Evolutionary conservation across 2,329 filamentous ascomycete species (phyloP), one percentile per base, ranked within the genome.

Genomic region (Leptoxyphium fumago): DNA sequence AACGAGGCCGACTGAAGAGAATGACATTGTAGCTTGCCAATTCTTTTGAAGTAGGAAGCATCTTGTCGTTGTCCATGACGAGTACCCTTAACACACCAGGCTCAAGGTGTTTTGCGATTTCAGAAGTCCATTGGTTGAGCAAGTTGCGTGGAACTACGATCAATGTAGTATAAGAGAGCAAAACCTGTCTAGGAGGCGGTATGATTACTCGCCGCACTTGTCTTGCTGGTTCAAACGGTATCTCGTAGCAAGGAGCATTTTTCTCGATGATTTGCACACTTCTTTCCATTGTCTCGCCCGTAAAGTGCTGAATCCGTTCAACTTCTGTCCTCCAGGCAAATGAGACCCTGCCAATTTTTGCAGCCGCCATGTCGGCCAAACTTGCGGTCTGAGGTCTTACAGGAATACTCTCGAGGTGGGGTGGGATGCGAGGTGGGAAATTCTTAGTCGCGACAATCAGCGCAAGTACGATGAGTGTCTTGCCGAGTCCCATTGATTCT

Each of bases 91-190:
- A 64, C 0, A 74, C 73, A 2, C 63, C 65, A 5, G 58, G 50
- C 29, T 70, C 61, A 0, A 86, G 82, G 55, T 95, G 89, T 55
- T 86, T 87, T 2, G 68, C 60, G 10, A 95, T 86, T 55, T 95
- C 86, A 10, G 77, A 71, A 43, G 75, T 68, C 89, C 89, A 95
- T 59, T 96, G 89, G 43, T 80, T 73, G 2, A 94, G 68, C 18
- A 95, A 68, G 56, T 95, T 95, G 11, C 78, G 71, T 0, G 89
- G 89, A 0, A 88, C 85, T 28, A 95, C 74, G 14, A 94, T 69
- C 2, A 96, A 66, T 0, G 82, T 94, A 0, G 75, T 74, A 26
- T 75, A 71, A 47, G 79, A 84, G 7, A 91, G 66, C 21, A 69
- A 74, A 2, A 94, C 64, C 47, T 67, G 70, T 17, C 64, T 68